Evolutionary conservation across 2,329 filamentous ascomycete species (phyloP), one percentile per base, ranked within the genome.

Genomic region (Neopestalotiopsis sp.): DNA sequence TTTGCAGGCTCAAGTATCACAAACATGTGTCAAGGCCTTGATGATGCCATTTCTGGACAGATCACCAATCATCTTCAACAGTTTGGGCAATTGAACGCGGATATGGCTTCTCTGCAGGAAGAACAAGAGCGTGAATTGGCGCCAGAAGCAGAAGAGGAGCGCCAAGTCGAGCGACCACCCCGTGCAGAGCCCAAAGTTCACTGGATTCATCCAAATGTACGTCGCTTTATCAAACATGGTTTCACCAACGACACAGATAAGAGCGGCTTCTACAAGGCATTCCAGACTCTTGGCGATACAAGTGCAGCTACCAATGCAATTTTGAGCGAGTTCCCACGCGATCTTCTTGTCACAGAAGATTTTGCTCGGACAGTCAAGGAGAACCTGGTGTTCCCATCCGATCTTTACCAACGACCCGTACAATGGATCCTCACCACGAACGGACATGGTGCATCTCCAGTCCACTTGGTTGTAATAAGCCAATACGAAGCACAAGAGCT

Each of bases 41-140:
- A 14, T 28, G 56, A 58, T 58, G 20, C 20, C 12, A 58, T 28
- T 6, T 20, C n/a, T 32, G 20, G 14, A 32, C 9, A 70, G 4
- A 82, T 84, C 64, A 57, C 67, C 12, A 49, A 70, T 2, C 80
- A 80, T 32, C 85, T 83, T 68, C 63, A 70, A 0, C 75, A 83
- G 12, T 83, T 85, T 66, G 76, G 75, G 0, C 71, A 77, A 2
- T 53, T 71, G 0, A 71, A 77, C 2, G 73, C 73, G 5, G 71
- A 76, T 1, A 73, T 80, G 0, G 79, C 81, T 0, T 78, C 79
- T 0, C 77, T 92, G 0, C 79, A 87, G 2, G 90, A 93, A 73
- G 91, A 94, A 68, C 90, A 93, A 71, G 91, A 94, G 74, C 83
- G 91, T 0, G 91, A 93, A 70, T 80, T 94, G 0, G 83, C 88